Base-by-base conservation (phyloP, 106 monocot species). In the Dioscorea alata region DNA sequence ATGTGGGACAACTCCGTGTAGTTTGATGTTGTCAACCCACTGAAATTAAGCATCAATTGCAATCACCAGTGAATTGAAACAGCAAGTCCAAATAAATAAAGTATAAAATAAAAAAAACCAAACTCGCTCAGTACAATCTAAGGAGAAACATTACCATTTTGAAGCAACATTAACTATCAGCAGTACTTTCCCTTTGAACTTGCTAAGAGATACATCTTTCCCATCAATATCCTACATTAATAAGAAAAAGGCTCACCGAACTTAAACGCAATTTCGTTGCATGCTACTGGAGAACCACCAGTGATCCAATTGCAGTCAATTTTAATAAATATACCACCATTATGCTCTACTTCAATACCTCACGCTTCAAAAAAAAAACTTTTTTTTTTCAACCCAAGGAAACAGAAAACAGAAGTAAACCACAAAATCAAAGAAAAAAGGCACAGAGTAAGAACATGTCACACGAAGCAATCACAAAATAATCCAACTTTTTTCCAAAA, bases 121-220 rank as follows among this genome's bases (percentile, higher is more conserved):
- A 42, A 10, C 5, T 42, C 6, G 42, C 6, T 42, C 42, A 6
- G 10, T 42, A 42, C 42, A 42, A 42, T 42, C 4, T n/a, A 42
- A 42, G 42, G 24, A 12, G 8, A 17, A 18, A 67, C 63, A 50
- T 65, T 87, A 92, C 97, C 97, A 97, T 83, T 75, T 84, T n/a
- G 97, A 97, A 74, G 97, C 97, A 77, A 97, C 97, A 81, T 97
- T 97, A 50, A 97, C 97, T 71, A 97, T 87, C 66, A 97, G 65
- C 15, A 90, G 73, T 59, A 83, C 73, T 65, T 92, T 97, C 19
- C 89, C 92, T 74, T 92, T 92, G 85, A 89, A 97, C 75, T 89
- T 97, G 76, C 20, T 90, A 31, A 97, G 87, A 67, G 87, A 71
- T 53, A 90, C 81, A 84, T 92, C 85, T 65, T 97, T 97, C 24